These are phyloP conservation scores for Kwoniella europaea DNA, from an alignment of 768 basidiomycete species.

Conservation along the genomic window DNA sequence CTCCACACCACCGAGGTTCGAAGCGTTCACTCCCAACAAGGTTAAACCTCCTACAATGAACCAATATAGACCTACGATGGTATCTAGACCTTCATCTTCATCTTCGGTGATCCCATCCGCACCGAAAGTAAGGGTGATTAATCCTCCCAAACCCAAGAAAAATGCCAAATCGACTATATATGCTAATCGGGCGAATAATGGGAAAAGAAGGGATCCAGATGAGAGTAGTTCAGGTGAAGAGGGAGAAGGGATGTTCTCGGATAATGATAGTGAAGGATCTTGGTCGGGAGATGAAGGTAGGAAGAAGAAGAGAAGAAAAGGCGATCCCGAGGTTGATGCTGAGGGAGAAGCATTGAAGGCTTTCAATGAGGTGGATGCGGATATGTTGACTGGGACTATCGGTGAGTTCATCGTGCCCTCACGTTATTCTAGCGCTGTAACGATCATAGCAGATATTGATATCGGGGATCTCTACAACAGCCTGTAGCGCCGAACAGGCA, in stretches of 20 bases:
- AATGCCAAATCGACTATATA: conserved; percentile 54
- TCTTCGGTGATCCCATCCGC: conserved; percentile 6
- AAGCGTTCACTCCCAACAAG: conserved; percentile 11
- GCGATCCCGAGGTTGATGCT: conserved; percentile 45
- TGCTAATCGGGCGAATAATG: conserved; percentile 35
- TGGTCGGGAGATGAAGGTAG: conserved; percentile 49
- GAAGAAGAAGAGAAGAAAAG: conserved; percentile 40
- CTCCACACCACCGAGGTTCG: conserved; percentile 4
- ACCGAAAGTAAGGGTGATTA: not conserved
- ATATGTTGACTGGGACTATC: conserved; percentile 61
- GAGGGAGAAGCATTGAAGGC: conserved; percentile 58
- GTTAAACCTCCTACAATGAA: not conserved
- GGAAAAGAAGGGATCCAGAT: conserved; percentile 46
- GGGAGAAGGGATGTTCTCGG: conserved; percentile 16
- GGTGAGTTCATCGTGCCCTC: conserved; percentile 47
- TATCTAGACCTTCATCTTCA: conserved; percentile 7
- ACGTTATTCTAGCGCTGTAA: too few species aligned
- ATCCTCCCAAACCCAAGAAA: conserved; percentile 42
- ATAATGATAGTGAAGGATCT: conserved; percentile 39
- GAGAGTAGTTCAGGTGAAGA: conserved; percentile 41
- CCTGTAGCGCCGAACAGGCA: conserved; percentile 79
- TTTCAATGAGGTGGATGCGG: conserved; percentile 60
- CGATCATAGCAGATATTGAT: not conserved
- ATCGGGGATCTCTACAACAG: conserved; percentile 35
- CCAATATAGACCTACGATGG: conserved; percentile 13